Percentiles rank a stretch among this genome's conserved stretches.
Conservation (phyloP, 768 basidiomycete genomes). For the Tricholoma saponaceum region DNA sequence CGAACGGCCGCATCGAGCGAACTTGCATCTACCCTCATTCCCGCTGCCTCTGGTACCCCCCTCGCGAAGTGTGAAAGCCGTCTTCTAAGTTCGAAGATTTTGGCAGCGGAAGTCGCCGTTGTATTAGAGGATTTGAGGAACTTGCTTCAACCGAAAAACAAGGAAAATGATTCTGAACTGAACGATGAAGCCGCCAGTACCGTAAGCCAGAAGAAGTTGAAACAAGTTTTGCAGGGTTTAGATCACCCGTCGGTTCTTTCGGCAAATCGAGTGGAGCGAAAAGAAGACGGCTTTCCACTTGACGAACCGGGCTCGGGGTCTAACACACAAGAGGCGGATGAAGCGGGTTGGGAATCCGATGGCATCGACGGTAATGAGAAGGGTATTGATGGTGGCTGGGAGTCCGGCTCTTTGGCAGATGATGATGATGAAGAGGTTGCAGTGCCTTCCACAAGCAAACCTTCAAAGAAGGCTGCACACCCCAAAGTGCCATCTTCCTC, state of each 20-base stretch:
- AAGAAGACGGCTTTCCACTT: background rate
- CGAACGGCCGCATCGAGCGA: conserved; percentile 42
- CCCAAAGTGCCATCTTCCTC: conserved; percentile 22
- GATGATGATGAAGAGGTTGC: conserved; percentile 28
- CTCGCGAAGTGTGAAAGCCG: conserved; percentile 64
- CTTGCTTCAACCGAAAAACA: conserved; percentile 30
- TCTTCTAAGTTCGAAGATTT: conserved; percentile 71
- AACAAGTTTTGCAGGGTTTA: background rate
- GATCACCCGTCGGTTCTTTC: background rate
- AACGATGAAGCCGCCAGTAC: conserved; percentile 8
- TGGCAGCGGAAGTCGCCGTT: conserved; percentile 53
- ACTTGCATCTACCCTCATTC: conserved; percentile 31
- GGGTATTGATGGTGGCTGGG: conserved; percentile 41
- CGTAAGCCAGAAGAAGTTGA: conserved; percentile 21
- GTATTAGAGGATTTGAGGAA: conserved; percentile 48
- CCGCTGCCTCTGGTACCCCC: conserved; percentile 36
- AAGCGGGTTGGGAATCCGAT: conserved; percentile 40
- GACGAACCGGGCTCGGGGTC: conserved; percentile 1
- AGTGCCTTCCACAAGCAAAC: conserved; percentile 17
- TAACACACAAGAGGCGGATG: conserved; percentile 20
- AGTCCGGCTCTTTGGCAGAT: conserved; percentile 44
- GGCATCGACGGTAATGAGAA: conserved; percentile 29
- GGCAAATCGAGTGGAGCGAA: background rate
- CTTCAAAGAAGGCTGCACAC: conserved; percentile 13
- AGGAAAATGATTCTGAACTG: conserved; percentile 8